phyloP scores from a whole-genome alignment of 1,284 basidiomycete species.

The Fomitopsis pinicola region DNA sequence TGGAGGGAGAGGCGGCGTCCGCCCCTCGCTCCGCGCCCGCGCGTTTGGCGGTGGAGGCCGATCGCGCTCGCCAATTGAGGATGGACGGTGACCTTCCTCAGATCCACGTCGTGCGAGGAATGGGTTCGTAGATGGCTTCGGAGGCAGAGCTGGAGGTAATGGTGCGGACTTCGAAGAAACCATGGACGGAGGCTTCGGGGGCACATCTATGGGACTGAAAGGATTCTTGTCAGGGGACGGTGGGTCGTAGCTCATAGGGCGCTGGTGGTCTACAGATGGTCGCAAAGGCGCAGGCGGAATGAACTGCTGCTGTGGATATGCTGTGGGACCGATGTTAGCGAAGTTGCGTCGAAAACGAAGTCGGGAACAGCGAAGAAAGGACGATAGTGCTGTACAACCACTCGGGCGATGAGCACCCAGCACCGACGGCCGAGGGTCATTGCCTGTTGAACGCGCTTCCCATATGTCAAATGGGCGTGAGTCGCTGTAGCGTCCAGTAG shows the following conservation, averaged over 20 bases:
- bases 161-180: slow-evolving; percentile 5
- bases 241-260: slow-evolving; percentile 5
- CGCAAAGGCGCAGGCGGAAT: slow-evolving; percentile 9
- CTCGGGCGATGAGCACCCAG: neutral
- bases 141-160: slow-evolving; percentile 17
- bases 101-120: slow-evolving; percentile 29
- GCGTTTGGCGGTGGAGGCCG: slow-evolving; percentile 3
- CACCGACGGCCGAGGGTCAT: no score
- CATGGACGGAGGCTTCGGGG: neutral
- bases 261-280: neutral
- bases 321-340: slow-evolving; percentile 7
- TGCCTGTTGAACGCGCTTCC: no score
- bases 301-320: slow-evolving; percentile 16
- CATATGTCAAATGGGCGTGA: neutral
- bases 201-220: slow-evolving; percentile 6
- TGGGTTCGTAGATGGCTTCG: slow-evolving; percentile 31
- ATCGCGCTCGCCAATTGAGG: slow-evolving; percentile 7
- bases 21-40: slow-evolving; percentile 11
- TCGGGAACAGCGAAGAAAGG: neutral
- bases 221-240: slow-evolving; percentile 18
- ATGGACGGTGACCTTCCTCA: slow-evolving; percentile 14
- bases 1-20: slow-evolving; percentile 28
- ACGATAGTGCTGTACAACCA: neutral
- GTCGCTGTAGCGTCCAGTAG: neutral
- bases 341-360: neutral